Base-by-base conservation (phyloP, 345 rosid species). In the Zanthoxylum bungeanum region DNA sequence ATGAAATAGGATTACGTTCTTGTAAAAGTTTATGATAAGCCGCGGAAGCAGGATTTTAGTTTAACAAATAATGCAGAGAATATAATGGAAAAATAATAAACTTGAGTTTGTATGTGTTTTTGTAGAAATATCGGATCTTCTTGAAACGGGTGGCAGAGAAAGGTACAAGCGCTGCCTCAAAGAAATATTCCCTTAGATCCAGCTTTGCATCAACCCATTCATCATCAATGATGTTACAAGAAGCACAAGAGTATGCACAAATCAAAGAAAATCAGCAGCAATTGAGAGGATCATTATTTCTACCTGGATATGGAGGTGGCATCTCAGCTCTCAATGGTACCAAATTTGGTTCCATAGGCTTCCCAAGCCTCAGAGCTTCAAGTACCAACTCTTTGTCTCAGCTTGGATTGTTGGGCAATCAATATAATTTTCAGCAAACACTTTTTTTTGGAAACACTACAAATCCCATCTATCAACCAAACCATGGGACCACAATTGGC, bases 41-140 rank as follows among this genome's bases (percentile, higher is more conserved):
- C n/a, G n/a, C n/a, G n/a, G n/a, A n/a, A n/a, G n/a, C n/a, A n/a
- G n/a, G n/a, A n/a, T n/a, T n/a, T n/a, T n/a, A n/a, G n/a, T n/a
- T n/a, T n/a, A n/a, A n/a, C n/a, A n/a, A n/a, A n/a, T n/a, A n/a
- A n/a, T n/a, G n/a, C n/a, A n/a, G n/a, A n/a, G 9, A 16, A n/a
- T 7, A 1, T 19, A 46, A 47, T 19, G n/a, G 57, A 36, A 28
- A n/a, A n/a, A n/a, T n/a, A n/a, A n/a, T n/a, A n/a, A n/a, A n/a
- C n/a, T n/a, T n/a, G n/a, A 49, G 6, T 19, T 5, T 27, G 22
- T 12, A 16, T 53, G 24, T 3, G 22, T 53, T 63, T 77, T 66
- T 65, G 68, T 81, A 92, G 97, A 92, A 92, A 71, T 92, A 89
- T 58, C 85, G 97, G 33, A 33, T 80, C 27, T 92, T 88, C 79